Evolutionary conservation across 2,329 filamentous ascomycete genomes (phyloP).

Genomic region (Teratosphaeria viscida): DNA sequence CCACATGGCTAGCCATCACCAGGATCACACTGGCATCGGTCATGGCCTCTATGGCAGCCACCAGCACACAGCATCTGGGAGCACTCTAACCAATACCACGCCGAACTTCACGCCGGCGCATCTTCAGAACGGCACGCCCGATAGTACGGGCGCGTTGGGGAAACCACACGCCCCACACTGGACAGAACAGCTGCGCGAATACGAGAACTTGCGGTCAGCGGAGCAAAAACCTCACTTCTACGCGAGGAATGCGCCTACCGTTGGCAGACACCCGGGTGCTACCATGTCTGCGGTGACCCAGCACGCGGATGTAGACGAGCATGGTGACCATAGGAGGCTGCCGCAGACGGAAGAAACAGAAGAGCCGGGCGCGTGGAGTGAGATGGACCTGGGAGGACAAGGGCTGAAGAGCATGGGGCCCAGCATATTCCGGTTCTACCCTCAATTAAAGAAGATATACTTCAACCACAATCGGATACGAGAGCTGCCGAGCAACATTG

Average conservation of each 20-base stretch:
- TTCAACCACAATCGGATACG: constrained; percentile 87
- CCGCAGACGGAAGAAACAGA: constrained; percentile 41
- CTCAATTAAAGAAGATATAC: constrained; percentile 83
- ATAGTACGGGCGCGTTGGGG: constrained; percentile 39
- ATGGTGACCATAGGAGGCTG: constrained; percentile 49
- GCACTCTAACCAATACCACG: constrained; percentile 54
- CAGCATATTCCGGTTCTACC: constrained; percentile 69
- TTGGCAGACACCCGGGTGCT: constrained; percentile 16
- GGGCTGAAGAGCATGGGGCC: constrained; percentile 72
- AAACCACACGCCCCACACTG: constrained; percentile 63
- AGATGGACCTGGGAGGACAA: constrained; percentile 92
- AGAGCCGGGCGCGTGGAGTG: constrained; percentile 66
- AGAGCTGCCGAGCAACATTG: constrained; percentile 68
- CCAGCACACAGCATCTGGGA: constrained; percentile 49
- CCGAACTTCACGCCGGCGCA: constrained; percentile 51
- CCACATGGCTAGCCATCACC: constrained; percentile 33
- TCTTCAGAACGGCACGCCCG: constrained; percentile 50
- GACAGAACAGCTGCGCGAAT: constrained; percentile 67
- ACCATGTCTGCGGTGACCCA: constrained; percentile 29
- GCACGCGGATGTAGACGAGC: constrained; percentile 40
- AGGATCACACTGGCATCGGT: constrained; percentile 37
- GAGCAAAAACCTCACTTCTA: constrained; percentile 53
- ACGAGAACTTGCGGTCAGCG: constrained; percentile 18
- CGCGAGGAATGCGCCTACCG: constrained; percentile 49
- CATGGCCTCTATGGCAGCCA: constrained; percentile 51